Percentiles rank a stretch among this genome's conserved stretches.
Evolutionary conservation across 345 rosid species (phyloP).

Genomic region (Syzygium aromaticum): DNA sequence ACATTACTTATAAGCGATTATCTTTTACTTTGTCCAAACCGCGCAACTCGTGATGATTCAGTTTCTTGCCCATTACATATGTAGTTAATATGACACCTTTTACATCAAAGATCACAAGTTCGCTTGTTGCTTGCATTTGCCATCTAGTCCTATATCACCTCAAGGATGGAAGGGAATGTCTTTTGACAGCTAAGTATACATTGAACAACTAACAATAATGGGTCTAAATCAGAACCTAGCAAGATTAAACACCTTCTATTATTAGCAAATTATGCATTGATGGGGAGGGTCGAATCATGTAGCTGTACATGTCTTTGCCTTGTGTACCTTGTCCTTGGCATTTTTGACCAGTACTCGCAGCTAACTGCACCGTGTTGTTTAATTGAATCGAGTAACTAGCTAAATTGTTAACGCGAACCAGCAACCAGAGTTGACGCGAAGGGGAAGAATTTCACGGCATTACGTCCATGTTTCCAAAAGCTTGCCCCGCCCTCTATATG

Average conservation of each 20-base stretch:
- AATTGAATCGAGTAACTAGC: not conserved
- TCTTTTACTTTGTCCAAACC: not conserved
- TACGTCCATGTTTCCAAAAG: not conserved
- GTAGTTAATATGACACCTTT: not conserved
- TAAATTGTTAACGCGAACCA: not conserved
- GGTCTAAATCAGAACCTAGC: not conserved
- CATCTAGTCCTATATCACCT: constrained; percentile 11
- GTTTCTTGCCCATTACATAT: not conserved
- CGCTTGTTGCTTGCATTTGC: not conserved
- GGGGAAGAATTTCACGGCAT: not conserved
- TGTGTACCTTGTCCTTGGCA: not conserved
- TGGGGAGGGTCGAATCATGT: not conserved
- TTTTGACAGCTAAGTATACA: not conserved
- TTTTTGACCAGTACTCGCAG: not conserved
- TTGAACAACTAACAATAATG: not conserved
- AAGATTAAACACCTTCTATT: not conserved
- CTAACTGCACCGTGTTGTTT: not conserved
- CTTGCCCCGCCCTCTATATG: not conserved
- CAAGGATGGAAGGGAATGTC: not conserved
- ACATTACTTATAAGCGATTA: not conserved
- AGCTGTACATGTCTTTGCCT: not conserved
- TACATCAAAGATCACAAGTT: not conserved
- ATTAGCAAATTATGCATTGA: not conserved
- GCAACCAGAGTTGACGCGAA: not conserved
- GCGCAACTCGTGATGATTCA: not conserved